These are phyloP conservation scores for Xanthoconium purpureum DNA, from an alignment of 768 basidiomycete genomes.

Conservation along the genomic window DNA sequence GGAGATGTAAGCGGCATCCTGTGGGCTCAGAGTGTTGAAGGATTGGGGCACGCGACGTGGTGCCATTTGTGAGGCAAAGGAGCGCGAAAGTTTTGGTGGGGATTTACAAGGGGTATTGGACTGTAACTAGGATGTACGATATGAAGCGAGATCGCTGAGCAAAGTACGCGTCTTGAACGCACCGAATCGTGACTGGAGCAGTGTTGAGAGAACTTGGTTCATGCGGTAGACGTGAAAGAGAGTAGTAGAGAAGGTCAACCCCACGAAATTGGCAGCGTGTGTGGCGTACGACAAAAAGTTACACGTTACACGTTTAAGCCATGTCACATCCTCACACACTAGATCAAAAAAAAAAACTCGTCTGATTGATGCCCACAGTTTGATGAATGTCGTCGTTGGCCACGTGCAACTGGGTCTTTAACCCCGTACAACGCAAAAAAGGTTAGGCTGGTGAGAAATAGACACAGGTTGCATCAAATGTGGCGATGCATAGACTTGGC, in stretches of 20 bases:
- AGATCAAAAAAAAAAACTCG: too few species aligned
- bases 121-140: neutral
- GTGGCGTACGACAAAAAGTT: slow-evolving; percentile 14
- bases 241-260: neutral
- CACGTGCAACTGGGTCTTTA: too few species aligned
- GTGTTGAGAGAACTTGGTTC: slow-evolving; percentile 1
- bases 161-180: slow-evolving; percentile 10
- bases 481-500: too few species aligned
- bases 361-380: too few species aligned
- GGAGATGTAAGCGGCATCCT: slow-evolving; percentile 25
- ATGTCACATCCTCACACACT: too few species aligned
- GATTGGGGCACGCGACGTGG: slow-evolving; percentile 46
- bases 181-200: slow-evolving; percentile 1
- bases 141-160: neutral
- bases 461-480: too few species aligned
- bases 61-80: slow-evolving; percentile 37
- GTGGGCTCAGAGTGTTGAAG: slow-evolving; percentile 40
- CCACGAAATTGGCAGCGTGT: slow-evolving; percentile 26
- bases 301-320: neutral
- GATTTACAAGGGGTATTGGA: slow-evolving; percentile 1
- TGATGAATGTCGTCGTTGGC: too few species aligned
- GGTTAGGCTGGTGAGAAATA: too few species aligned
- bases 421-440: too few species aligned
- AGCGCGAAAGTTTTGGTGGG: slow-evolving; percentile 10
- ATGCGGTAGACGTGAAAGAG: slow-evolving; percentile 22